Conservation (phyloP, 108 stramenopile species). For the Fragilariopsis cylindrus region DNA sequence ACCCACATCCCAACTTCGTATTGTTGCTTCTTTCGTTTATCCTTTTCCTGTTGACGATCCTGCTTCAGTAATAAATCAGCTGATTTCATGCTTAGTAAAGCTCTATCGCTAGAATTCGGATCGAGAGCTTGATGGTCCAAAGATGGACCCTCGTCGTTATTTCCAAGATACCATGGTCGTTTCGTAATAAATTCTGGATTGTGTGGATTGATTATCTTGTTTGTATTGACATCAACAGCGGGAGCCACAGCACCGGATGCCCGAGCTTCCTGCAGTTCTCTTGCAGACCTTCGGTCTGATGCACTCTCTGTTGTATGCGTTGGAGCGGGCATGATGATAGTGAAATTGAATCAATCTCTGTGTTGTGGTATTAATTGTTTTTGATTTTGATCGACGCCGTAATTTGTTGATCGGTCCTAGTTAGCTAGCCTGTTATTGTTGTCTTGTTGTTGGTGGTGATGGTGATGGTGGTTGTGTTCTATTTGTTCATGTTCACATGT, state of each 20-base stretch:
- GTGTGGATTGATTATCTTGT: slow-evolving; percentile 99
- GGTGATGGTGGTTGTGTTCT: no score
- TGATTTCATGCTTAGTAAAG: slow-evolving; percentile 49
- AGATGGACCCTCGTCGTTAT: slow-evolving; percentile 74
- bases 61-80: slow-evolving; percentile 60
- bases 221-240: slow-evolving; percentile 86
- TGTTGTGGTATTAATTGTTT: no score
- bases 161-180: slow-evolving; percentile 97
- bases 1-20: slow-evolving; percentile 84
- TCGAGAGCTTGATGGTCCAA: slow-evolving; percentile 86
- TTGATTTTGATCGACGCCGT: no score
- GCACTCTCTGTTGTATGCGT: slow-evolving; percentile 60
- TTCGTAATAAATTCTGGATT: slow-evolving; percentile 99
- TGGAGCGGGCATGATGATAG: slow-evolving; percentile 1
- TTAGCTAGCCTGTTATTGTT: no score
- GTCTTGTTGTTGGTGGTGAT: no score
- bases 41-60: slow-evolving; percentile 57
- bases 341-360: no score
- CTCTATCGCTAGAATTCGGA: slow-evolving; percentile 45
- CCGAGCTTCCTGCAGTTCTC: slow-evolving; percentile 80
- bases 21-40: slow-evolving; percentile 40
- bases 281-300: slow-evolving; percentile 57
- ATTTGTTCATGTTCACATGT: no score
- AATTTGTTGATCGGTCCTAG: no score
- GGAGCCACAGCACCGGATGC: slow-evolving; percentile 80